Base-by-base conservation (phyloP, 1,284 basidiomycete genomes). In the Cutaneotrichosporon cutaneum region DNA sequence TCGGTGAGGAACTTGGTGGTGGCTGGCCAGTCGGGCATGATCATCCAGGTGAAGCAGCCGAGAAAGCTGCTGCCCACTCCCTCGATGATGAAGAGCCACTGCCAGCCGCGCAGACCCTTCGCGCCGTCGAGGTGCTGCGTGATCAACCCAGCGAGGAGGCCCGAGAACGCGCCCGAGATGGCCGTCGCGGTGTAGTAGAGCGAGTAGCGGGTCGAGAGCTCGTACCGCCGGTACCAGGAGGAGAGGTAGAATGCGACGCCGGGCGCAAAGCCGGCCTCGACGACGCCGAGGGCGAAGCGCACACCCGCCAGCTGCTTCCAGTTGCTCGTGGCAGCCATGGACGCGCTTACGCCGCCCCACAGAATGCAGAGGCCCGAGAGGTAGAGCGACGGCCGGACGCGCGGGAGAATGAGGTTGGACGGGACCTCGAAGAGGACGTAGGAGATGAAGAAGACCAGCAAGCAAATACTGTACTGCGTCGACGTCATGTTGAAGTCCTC, bases 1-100 rank as follows among this genome's bases (percentile, higher is more conserved):
- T 70, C 68, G 16, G 72, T 72, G 21, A 82, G 71, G 74, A 80
- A 82, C 36, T 70, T 73, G 45, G 81, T 82, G 24, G 78, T 81
- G 16, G 74, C 68, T 3, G 77, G 77, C 71, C 73, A 79, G 67
- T 79, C 75, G 58, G 77, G 77, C 60, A 79, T 69, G 64, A 77
- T 64, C 56, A 66, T 71, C 71, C 70, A 68, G 9, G 70, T 73
- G 60, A 70, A 68, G 56, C 65, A 59, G 39, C 73, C 73, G 30
- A 74, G 56, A 54, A 70, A 68, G 21, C 70, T 70, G 3, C 72
- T 71, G 2, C 69, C 77, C 24, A 72, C 67, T 58, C 76, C 77
- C 63, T 80, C 77, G 36, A 78, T 76, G 55, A 72, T 62, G 70
- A 78, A 78, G 18, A 78, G 68, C 72, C 77, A 78, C 60, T 71